Evolutionary conservation across 495 filamentous ascomycete genomes (phyloP).

Genomic region (Aspergillus wentii): DNA sequence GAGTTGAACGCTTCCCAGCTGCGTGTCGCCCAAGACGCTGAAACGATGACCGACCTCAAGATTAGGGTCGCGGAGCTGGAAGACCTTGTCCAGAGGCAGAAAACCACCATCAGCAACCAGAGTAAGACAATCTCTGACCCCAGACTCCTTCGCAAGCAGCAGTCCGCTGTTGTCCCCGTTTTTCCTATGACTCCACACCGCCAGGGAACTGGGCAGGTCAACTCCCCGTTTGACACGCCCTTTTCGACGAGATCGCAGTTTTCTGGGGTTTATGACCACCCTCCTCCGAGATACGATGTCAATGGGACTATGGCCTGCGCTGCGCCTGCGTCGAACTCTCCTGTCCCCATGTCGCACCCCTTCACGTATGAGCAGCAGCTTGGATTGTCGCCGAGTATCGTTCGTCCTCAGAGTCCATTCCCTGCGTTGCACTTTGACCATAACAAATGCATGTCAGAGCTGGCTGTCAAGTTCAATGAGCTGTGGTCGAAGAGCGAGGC

Average conservation of each 20-base stretch:
- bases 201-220: background rate
- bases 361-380: too few relatives aligned
- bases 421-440: too few relatives aligned
- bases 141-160: constrained; percentile 5
- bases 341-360: too few relatives aligned
- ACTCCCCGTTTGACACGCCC: constrained; percentile 4
- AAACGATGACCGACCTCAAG: constrained; percentile 7
- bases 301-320: too few relatives aligned
- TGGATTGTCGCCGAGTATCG: too few relatives aligned
- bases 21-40: constrained; percentile 6
- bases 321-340: constrained; percentile 6
- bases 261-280: constrained; percentile 8
- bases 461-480: constrained; percentile 5
- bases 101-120: constrained; percentile 21
- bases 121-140: constrained; percentile 22
- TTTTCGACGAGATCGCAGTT: constrained; percentile 1
- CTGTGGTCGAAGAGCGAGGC: constrained; percentile 7
- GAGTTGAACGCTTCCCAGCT: constrained; percentile 3
- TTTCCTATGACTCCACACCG: constrained; percentile 10
- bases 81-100: constrained; percentile 13
- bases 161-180: constrained; percentile 8
- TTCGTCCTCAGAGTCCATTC: too few relatives aligned
- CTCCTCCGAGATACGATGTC: too few relatives aligned
- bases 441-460: constrained; percentile 1
- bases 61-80: constrained; percentile 15